Percentiles rank a stretch among this genome's conserved stretches.
Evolutionary conservation across 2,329 filamentous ascomycete species (phyloP).

Genomic region (Salinomyces thailandicus): DNA sequence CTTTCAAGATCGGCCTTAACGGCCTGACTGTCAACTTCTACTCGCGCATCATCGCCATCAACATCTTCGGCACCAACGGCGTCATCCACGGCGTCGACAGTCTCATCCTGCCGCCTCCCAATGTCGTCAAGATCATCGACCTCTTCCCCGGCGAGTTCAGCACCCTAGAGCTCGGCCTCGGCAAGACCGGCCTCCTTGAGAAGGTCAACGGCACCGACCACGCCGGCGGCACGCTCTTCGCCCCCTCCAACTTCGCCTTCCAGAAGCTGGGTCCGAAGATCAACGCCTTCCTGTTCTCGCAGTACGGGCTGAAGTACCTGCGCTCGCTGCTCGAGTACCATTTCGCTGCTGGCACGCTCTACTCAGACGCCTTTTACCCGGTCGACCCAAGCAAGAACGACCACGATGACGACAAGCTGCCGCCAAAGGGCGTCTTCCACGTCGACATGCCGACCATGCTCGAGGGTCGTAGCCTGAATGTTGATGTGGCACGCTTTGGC

Average conservation of each 20-base stretch:
- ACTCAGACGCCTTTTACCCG: slow-evolving; percentile 71
- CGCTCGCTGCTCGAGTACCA: slow-evolving; percentile 71
- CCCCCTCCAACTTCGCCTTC: slow-evolving; percentile 74
- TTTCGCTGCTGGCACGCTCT: slow-evolving; percentile 64
- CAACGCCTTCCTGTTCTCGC: slow-evolving; percentile 79
- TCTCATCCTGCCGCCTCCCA: slow-evolving; percentile 66
- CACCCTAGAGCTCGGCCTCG: slow-evolving; percentile 63
- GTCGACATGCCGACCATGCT: slow-evolving; percentile 66
- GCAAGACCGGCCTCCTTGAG: slow-evolving; percentile 60
- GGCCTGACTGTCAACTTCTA: slow-evolving; percentile 70
- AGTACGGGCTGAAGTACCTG: slow-evolving; percentile 62
- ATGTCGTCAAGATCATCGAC: slow-evolving; percentile 52
- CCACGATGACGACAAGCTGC: slow-evolving; percentile 23
- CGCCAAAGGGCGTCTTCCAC: slow-evolving; percentile 45
- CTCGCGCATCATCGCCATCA: slow-evolving; percentile 55
- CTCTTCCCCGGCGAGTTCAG: slow-evolving; percentile 62
- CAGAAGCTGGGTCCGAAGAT: slow-evolving; percentile 57
- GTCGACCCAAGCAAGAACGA: slow-evolving; percentile 20
- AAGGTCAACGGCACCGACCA: slow-evolving; percentile 45
- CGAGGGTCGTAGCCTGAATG: slow-evolving; percentile 51
- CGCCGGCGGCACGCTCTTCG: slow-evolving; percentile 66
- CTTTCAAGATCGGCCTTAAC: slow-evolving; percentile 51
- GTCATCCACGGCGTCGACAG: slow-evolving; percentile 67
- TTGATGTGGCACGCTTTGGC: slow-evolving; percentile 61
- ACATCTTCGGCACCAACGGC: slow-evolving; percentile 69